Evolutionary conservation across 306 rosid genomes (phyloP).

Genomic region (Trichosanthes cucumerina): DNA sequence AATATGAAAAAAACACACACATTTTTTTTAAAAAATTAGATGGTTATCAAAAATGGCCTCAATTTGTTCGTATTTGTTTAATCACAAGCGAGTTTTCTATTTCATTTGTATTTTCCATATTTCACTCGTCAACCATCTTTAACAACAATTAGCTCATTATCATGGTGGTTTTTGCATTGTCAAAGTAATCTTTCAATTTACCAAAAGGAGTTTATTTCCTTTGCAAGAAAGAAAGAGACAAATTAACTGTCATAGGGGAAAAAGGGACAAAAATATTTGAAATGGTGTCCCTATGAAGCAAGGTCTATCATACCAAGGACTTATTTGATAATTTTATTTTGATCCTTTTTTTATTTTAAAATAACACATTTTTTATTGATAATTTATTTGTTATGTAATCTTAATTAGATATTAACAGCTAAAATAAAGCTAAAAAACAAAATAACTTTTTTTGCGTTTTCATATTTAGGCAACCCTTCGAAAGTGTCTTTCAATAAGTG

Average conservation of each 20-base stretch:
- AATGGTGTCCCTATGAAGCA: not conserved
- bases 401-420: too few species aligned
- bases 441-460: too few species aligned
- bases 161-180: not conserved
- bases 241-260: not conserved
- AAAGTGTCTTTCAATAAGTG: too few species aligned
- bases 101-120: not conserved
- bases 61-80: not conserved
- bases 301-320: not conserved
- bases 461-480: too few species aligned
- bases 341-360: too few species aligned
- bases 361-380: too few species aligned
- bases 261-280: not conserved
- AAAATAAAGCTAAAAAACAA: too few species aligned
- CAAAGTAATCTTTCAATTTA: not conserved
- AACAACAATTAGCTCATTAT: not conserved
- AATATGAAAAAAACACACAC: too few species aligned
- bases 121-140: not conserved
- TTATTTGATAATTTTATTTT: not conserved
- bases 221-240: not conserved
- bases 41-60: too few species aligned
- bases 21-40: too few species aligned
- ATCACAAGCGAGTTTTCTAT: not conserved
- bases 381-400: too few species aligned
- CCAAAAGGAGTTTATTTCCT: not conserved